These are phyloP conservation scores for Podochytrium sp. DNA, from an alignment of 192 early-diverging fungal genomes.

Conservation along the genomic window DNA sequence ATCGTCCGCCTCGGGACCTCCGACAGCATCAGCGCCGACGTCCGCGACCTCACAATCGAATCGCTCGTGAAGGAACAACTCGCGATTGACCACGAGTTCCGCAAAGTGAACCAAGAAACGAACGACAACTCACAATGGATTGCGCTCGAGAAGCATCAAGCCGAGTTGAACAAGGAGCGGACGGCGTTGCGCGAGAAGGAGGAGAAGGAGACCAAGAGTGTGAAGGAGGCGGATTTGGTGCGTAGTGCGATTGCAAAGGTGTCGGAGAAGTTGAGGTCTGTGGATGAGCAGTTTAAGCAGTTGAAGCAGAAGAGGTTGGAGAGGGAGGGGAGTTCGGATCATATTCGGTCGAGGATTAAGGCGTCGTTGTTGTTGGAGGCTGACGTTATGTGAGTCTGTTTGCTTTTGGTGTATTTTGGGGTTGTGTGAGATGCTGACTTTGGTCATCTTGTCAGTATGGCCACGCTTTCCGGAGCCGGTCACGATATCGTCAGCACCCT, in stretches of 20 bases:
- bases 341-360: constrained; percentile 48
- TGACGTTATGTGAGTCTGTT: constrained; percentile 62
- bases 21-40: constrained; percentile 72
- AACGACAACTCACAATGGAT: constrained; percentile 43
- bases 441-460: constrained; percentile 31
- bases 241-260: constrained; percentile 28
- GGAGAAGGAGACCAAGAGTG: background rate
- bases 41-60: constrained; percentile 65
- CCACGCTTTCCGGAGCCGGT: constrained; percentile 85
- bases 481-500: constrained; percentile 77
- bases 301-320: constrained; percentile 47
- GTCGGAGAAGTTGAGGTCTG: constrained; percentile 43
- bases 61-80: constrained; percentile 35
- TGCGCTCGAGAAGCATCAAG: constrained; percentile 40
- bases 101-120: constrained; percentile 38
- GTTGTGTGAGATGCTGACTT: background rate
- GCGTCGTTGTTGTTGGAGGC: constrained; percentile 73
- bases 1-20: constrained; percentile 84
- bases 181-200: constrained; percentile 38
- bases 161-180: constrained; percentile 40
- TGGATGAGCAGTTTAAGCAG: constrained; percentile 28
- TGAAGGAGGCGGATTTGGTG: constrained; percentile 25
- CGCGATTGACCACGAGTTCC: constrained; percentile 22
- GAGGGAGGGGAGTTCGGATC: constrained; percentile 19
- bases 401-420: background rate